Percentiles rank a stretch among this genome's conserved stretches.
These are phyloP conservation scores for Rhododendron simsii DNA, from an alignment of 148 eudicot species.

Conservation along the genomic window DNA sequence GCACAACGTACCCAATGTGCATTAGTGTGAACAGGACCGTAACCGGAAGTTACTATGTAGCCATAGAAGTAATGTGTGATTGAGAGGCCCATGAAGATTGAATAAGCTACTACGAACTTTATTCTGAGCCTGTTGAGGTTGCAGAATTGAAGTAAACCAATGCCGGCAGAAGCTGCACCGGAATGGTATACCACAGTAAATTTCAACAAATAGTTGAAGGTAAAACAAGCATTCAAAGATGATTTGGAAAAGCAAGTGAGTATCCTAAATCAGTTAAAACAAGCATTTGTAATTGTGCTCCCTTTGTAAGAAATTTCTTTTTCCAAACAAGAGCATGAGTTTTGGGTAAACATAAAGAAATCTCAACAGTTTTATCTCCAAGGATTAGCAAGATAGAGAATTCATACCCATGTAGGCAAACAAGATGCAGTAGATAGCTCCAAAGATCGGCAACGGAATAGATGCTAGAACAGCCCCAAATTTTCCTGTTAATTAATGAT, in stretches of 20 bases:
- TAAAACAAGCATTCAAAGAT: not conserved
- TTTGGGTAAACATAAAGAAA: not conserved
- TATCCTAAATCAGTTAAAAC: not conserved
- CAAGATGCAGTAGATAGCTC: slow-evolving; percentile 79
- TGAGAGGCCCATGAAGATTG: slow-evolving; percentile 88
- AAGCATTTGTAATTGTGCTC: not conserved
- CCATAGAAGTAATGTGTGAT: slow-evolving; percentile 77
- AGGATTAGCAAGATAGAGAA: not conserved
- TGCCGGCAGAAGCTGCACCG: slow-evolving; percentile 69
- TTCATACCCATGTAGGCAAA: slow-evolving; percentile 76
- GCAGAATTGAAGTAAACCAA: slow-evolving; percentile 83
- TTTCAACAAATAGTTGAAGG: not conserved
- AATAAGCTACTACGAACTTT: slow-evolving; percentile 72
- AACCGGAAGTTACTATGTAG: slow-evolving; percentile 51
- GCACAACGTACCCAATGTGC: slow-evolving; percentile 56
- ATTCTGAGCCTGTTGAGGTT: slow-evolving; percentile 90
- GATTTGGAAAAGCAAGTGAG: not conserved
- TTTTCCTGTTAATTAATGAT: slow-evolving; percentile 50
- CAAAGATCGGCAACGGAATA: slow-evolving; percentile 79
- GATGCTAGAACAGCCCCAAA: slow-evolving; percentile 88
- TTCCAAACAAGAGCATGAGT: not conserved
- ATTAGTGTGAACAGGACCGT: slow-evolving; percentile 60
- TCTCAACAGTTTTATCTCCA: not conserved
- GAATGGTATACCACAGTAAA: not conserved
- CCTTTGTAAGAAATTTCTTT: not conserved